These are phyloP conservation scores for Alternaria sp. DNA, from an alignment of 2,329 filamentous ascomycete species.

Conservation along the genomic window DNA sequence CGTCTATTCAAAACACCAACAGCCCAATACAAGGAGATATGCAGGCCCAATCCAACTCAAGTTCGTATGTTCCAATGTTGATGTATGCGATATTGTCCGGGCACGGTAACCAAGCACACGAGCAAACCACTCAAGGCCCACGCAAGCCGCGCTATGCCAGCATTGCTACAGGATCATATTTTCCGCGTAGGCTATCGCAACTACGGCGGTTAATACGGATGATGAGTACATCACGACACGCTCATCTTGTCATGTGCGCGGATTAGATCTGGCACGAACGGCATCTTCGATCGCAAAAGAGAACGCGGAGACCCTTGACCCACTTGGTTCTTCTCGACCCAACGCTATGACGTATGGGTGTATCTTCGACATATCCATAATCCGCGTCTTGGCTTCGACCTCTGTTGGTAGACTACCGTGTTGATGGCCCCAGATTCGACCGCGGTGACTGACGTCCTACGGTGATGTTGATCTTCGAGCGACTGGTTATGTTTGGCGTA, in stretches of 20 bases:
- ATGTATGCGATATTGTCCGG: not conserved
- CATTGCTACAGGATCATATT: not conserved
- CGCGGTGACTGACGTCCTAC: not conserved
- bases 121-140: not conserved
- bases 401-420: not conserved
- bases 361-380: not conserved
- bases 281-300: not conserved
- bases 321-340: not conserved
- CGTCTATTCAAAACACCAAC: not conserved
- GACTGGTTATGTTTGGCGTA: not conserved
- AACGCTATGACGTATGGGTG: not conserved
- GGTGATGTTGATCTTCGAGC: not conserved
- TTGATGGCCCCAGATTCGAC: not conserved
- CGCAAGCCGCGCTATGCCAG: not conserved
- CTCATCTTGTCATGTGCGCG: not conserved
- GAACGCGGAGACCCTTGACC: not conserved
- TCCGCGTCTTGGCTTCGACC: not conserved
- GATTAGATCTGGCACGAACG: not conserved
- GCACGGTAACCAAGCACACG: not conserved
- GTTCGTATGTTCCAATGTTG: not conserved
- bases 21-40: not conserved
- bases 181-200: not conserved
- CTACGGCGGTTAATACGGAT: not conserved
- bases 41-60: not conserved
- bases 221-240: not conserved